Conservation (phyloP, 176 grass and related monocot genomes). For the Hordeum vulgare region MorexV3_pseudomolecules_assembly NC_058520.1:349368682-349369181, state of each 20-base stretch:
- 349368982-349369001: background rate
- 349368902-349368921: constrained; percentile 37
- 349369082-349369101: background rate
- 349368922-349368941: constrained; percentile 11
- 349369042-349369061: background rate
- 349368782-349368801: constrained; percentile 35
- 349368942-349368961: background rate
- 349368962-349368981: background rate
- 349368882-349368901: constrained; percentile 29
- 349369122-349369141: background rate
- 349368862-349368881: constrained; percentile 42
- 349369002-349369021: background rate
- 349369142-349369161: constrained; percentile 3
- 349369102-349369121: background rate
- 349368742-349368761: constrained; percentile 28
- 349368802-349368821: constrained; percentile 36
- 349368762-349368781: constrained; percentile 36
- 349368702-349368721: constrained; percentile 32
- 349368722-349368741: constrained; percentile 29
- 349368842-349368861: constrained; percentile 27
- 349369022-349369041: background rate
- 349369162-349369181: constrained; percentile 10
- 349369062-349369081: background rate
- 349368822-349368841: constrained; percentile 28
- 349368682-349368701: constrained; percentile 34